Conservation (phyloP, 129 eudicot species). For the Gnaphalium uliginosum region DNA sequence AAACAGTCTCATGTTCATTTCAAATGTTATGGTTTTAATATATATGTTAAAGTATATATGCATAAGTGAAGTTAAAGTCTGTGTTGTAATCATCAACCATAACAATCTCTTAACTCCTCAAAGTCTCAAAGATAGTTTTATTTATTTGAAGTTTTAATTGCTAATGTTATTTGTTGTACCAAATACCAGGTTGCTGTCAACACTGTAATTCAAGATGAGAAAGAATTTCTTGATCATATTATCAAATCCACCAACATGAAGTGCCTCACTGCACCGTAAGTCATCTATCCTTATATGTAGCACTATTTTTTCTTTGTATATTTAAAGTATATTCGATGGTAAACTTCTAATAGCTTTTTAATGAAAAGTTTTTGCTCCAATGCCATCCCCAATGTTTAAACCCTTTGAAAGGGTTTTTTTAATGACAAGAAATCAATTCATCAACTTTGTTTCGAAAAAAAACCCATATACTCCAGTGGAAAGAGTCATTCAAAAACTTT, state of each 20-base stretch:
- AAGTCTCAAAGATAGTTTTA: background rate
- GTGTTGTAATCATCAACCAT: background rate
- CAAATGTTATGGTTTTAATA: background rate
- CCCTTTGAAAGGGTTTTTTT: too few relatives aligned
- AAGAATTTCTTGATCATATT: conserved; percentile 86
- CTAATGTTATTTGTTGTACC: background rate
- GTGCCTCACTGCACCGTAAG: conserved; percentile 93
- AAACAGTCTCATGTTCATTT: background rate
- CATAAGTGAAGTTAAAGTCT: background rate
- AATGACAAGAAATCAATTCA: too few relatives aligned
- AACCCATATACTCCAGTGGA: too few relatives aligned
- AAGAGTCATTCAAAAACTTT: too few relatives aligned
- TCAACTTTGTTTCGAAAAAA: too few relatives aligned
- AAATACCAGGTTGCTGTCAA: conserved; percentile 89
- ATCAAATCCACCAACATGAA: conserved; percentile 96
- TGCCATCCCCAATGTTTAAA: too few relatives aligned
- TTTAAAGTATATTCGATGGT: background rate
- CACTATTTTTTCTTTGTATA: background rate
- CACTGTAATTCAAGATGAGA: conserved; percentile 86
- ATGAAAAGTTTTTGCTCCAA: too few relatives aligned
- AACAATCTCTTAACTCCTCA: background rate
- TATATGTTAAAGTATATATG: background rate
- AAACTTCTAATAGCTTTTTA: background rate
- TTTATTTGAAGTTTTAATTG: background rate
- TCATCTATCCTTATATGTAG: background rate